Percentiles rank a stretch among this genome's conserved stretches.
phyloP scores from a whole-genome alignment of 352 stramenopile genomes.

The Pythium pyrilobum region DNA sequence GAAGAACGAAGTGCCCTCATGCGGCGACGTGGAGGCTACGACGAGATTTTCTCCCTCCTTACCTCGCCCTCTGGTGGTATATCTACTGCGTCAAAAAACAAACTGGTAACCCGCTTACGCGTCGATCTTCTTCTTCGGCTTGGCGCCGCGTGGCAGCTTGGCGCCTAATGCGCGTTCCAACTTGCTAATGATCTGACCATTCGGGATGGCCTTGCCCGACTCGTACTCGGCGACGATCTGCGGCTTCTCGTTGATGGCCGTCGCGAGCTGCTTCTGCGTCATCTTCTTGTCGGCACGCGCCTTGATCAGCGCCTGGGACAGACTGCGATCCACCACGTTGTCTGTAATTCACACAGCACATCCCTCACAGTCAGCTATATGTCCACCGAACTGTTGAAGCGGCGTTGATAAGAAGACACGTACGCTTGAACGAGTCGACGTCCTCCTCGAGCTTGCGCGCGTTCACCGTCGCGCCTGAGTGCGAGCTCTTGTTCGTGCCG shows the following conservation, averaged over 20 bases:
- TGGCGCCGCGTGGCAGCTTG: constrained; percentile 69
- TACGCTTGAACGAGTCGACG: constrained; percentile 87
- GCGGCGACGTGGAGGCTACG: no score
- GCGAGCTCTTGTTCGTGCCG: constrained; percentile 84
- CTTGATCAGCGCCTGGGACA: constrained; percentile 93
- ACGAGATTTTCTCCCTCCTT: no score
- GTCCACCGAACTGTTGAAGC: no score
- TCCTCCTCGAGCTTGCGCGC: constrained; percentile 90
- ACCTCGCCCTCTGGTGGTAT: no score
- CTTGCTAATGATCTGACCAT: constrained; percentile 96
- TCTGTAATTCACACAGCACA: constrained; percentile 17
- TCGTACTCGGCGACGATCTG: constrained; percentile 98
- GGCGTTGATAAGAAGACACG: constrained; percentile 19
- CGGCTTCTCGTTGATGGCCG: constrained; percentile 94
- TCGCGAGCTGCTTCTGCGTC: constrained; percentile 97
- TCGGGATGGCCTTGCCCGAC: constrained; percentile 96
- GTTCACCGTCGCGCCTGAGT: constrained; percentile 72
- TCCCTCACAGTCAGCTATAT: not conserved
- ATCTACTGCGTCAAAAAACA: no score
- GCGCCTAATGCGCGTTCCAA: constrained; percentile 93
- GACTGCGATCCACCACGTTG: constrained; percentile 74
- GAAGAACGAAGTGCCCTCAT: no score
- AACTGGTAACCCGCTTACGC: not conserved
- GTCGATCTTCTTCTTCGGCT: constrained; percentile 57
- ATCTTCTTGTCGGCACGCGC: constrained; percentile 97